Conservation (phyloP, 1,284 basidiomycete genomes). For the Mrakiaceae sp. region DNA sequence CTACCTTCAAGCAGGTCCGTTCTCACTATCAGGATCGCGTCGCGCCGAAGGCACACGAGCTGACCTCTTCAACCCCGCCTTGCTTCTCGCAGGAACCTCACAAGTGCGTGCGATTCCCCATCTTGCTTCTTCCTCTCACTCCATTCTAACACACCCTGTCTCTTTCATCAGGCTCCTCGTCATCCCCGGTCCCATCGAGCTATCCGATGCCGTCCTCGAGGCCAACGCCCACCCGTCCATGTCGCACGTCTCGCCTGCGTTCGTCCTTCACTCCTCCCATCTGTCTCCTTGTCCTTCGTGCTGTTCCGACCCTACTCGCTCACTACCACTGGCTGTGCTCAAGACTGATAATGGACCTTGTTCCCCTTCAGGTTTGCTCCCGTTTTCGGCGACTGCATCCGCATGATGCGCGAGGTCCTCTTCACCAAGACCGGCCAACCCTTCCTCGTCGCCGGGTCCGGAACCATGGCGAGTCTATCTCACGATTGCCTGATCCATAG, state of each 20-base stretch:
- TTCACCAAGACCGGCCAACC: slow-evolving; percentile 68
- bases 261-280: slow-evolving; percentile 43
- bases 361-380: neutral
- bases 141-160: neutral
- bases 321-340: neutral
- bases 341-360: neutral
- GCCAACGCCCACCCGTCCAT: slow-evolving; percentile 51
- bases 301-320: neutral
- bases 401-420: slow-evolving; percentile 70
- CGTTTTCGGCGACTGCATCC: slow-evolving; percentile 80
- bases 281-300: neutral
- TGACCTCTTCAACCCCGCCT: neutral
- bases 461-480: slow-evolving; percentile 48
- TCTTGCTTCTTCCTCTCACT: neutral
- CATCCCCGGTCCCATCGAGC: slow-evolving; percentile 37
- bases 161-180: slow-evolving; percentile 26
- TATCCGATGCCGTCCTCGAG: slow-evolving; percentile 35
- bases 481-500: too few relatives aligned
- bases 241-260: slow-evolving; percentile 83
- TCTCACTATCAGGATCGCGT: too few relatives aligned
- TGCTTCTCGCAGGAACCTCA: neutral
- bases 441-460: slow-evolving; percentile 82
- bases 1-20: slow-evolving; percentile 12
- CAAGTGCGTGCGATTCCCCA: neutral
- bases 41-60: neutral